Evolutionary conservation across 371 early-diverging fungal species (phyloP).

Genomic region (Lichtheimia hyalospora): DNA sequence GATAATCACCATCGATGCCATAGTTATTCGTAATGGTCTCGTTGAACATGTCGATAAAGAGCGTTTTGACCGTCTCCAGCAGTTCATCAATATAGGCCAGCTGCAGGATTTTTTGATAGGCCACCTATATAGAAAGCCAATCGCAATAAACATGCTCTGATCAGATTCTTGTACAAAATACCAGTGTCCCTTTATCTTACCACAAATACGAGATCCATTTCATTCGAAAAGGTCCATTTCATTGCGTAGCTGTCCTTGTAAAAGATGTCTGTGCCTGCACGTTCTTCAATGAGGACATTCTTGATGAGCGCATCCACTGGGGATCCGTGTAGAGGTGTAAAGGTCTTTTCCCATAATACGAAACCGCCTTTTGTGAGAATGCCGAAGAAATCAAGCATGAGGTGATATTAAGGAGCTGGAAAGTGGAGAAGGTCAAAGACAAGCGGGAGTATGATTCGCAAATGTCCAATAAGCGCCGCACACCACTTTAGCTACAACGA

Average conservation of each 20-base stretch:
- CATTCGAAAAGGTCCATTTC: constrained; percentile 87
- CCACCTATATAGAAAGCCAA: constrained; percentile 60
- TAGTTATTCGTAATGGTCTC: constrained; percentile 13
- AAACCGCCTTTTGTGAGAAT: constrained; percentile 82
- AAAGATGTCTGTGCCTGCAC: constrained; percentile 60
- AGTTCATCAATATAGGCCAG: constrained; percentile 87
- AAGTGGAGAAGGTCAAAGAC: too few relatives aligned
- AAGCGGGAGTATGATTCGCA: too few relatives aligned
- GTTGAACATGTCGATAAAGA: constrained; percentile 38
- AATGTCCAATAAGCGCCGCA: too few relatives aligned
- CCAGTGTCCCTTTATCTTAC: constrained; percentile 39
- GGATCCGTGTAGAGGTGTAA: constrained; percentile 51
- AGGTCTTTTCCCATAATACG: constrained; percentile 78
- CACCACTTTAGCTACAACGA: too few relatives aligned
- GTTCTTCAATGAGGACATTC: constrained; percentile 80
- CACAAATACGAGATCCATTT: constrained; percentile 86
- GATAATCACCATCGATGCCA: constrained; percentile 24
- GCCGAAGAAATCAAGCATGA: constrained; percentile 81
- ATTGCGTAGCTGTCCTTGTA: constrained; percentile 68
- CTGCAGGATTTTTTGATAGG: constrained; percentile 86
- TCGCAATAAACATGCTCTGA: too few relatives aligned
- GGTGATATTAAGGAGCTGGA: too few relatives aligned
- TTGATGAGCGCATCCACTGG: constrained; percentile 77
- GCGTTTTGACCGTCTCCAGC: constrained; percentile 60
- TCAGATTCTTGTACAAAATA: too few relatives aligned